Conservation (phyloP, 2,329 filamentous ascomycete genomes). For the Emmonsia crescens region DNA sequence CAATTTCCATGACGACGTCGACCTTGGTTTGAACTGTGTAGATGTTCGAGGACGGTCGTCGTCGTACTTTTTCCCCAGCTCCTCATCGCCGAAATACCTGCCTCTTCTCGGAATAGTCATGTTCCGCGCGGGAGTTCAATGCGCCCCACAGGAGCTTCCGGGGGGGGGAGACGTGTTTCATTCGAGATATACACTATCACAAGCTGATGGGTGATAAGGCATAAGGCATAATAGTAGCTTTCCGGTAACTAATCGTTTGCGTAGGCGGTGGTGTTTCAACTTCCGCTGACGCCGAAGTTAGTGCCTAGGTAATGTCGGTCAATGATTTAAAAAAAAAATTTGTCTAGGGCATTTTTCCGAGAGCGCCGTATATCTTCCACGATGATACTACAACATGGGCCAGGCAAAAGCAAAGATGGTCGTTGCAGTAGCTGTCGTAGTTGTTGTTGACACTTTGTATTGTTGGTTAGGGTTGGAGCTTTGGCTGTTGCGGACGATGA, state of each 20-base stretch:
- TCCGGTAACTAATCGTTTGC: neutral
- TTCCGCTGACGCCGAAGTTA: too few species aligned
- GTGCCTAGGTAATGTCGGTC: too few species aligned
- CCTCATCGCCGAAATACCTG: constrained; percentile 47
- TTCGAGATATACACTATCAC: neutral
- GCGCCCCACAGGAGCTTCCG: constrained; percentile 18
- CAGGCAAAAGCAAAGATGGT: neutral
- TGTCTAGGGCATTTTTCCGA: too few species aligned
- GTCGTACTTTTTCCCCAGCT: constrained; percentile 51
- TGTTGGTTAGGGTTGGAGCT: too few species aligned
- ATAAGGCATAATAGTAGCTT: neutral
- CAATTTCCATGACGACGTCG: constrained; percentile 23
- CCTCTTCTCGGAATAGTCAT: constrained; percentile 34
- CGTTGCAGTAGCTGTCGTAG: neutral
- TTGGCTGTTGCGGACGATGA: neutral
- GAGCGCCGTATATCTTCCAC: too few species aligned
- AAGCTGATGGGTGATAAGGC: neutral
- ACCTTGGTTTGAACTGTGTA: constrained; percentile 13
- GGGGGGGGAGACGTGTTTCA: constrained; percentile 8
- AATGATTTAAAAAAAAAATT: neutral
- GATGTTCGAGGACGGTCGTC: constrained; percentile 44
- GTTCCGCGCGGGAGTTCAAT: constrained; percentile 13
- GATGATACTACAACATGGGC: neutral
- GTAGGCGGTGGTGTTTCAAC: neutral
- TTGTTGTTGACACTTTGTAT: neutral